These are phyloP conservation scores for Polyrhizophydium stewartii DNA, from an alignment of 371 early-diverging fungal genomes.

Conservation along the genomic window DNA sequence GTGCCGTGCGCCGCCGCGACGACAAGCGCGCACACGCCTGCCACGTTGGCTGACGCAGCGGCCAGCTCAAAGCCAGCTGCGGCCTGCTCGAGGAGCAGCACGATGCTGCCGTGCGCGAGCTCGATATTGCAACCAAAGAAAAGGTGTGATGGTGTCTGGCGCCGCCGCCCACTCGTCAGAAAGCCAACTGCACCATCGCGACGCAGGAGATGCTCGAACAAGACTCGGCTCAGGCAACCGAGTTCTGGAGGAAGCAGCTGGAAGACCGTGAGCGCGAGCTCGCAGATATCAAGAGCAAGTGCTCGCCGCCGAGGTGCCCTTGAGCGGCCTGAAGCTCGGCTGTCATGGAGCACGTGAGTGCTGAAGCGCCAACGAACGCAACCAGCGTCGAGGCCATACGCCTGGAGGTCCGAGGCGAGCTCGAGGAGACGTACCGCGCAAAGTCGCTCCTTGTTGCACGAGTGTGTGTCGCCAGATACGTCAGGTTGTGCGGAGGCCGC, in stretches of 20 bases:
- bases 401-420: conserved; percentile 15
- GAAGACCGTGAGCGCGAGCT: conserved; percentile 21
- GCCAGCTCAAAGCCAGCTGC: conserved; percentile 22
- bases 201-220: background rate
- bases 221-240: background rate
- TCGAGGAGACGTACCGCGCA: conserved; percentile 18
- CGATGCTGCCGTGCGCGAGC: conserved; percentile 13
- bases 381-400: background rate
- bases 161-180: too few species aligned
- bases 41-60: background rate
- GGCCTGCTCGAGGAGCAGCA: conserved; percentile 15
- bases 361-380: too few species aligned
- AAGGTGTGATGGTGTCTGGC: conserved; percentile 16
- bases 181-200: too few species aligned
- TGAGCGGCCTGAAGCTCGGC: too few species aligned
- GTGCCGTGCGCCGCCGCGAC: background rate
- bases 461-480: background rate
- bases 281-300: conserved; percentile 8
- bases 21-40: background rate
- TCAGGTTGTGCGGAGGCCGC: background rate
- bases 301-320: conserved; percentile 20
- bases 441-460: conserved; percentile 12
- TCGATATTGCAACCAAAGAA: conserved; percentile 20
- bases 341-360: too few species aligned
- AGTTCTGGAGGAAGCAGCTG: conserved; percentile 17